A percentile compares a stretch with the other conserved stretches of the same genome.
phyloP scores from a whole-genome alignment of 164 flowering plant genomes.

The Liriodendron chinense region DNA sequence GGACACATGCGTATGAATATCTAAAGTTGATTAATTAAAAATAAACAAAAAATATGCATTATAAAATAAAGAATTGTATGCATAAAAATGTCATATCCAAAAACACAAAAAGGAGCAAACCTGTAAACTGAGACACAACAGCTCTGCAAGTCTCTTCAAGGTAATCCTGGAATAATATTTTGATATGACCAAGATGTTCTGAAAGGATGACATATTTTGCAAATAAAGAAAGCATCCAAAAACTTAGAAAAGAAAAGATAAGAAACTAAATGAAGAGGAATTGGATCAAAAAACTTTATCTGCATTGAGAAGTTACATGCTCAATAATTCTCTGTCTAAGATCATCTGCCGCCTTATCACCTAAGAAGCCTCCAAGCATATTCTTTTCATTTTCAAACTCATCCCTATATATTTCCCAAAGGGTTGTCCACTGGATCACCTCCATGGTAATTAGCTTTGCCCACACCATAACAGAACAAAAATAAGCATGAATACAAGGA shows the following conservation, averaged over 20 bases:
- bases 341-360: slow-evolving; percentile 91
- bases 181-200: slow-evolving; percentile 95
- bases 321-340: slow-evolving; percentile 85
- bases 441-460: slow-evolving; percentile 94
- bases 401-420: slow-evolving; percentile 67
- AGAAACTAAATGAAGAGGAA: no score
- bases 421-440: slow-evolving; percentile 89
- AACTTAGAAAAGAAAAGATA: background rate
- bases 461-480: no score
- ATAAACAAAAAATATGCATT: no score
- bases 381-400: slow-evolving; percentile 86
- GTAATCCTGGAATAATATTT: slow-evolving; percentile 92
- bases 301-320: no score
- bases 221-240: background rate
- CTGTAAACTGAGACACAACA: slow-evolving; percentile 82
- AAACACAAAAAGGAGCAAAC: slow-evolving; percentile 31
- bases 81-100: no score
- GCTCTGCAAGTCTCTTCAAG: slow-evolving; percentile 84
- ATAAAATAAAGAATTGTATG: no score
- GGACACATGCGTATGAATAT: background rate
- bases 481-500: no score
- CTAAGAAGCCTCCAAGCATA: slow-evolving; percentile 82
- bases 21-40: no score
- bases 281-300: no score
- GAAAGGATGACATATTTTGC: slow-evolving; percentile 12